Base-by-base conservation (phyloP, 2,329 filamentous ascomycete genomes). In the Penicillium frequentans region DNA sequence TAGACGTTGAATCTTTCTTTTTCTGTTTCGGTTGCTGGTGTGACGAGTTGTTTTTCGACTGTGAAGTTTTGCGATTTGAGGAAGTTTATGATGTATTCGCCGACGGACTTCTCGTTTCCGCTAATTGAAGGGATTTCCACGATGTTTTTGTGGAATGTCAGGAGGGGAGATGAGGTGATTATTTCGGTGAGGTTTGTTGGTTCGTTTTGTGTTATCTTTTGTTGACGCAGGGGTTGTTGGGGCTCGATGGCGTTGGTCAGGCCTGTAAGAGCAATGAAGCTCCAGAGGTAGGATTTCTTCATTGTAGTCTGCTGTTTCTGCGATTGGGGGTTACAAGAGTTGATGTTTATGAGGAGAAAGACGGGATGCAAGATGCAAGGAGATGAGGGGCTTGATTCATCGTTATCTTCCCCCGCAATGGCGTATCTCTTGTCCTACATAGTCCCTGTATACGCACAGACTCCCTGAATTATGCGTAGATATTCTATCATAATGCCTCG, bases 131-230 rank as follows among this genome's bases (percentile, higher is more conserved):
- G 81, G 46, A 88, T 87, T 56, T 89, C 81, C 23, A 92, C 81
- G 26, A 96, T 85, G 14, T 84, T 82, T 56, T 86, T 84, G 76
- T 96, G 91, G 13, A 96, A 82, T 24, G 81, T 80, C 48, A 96
- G 81, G 1, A 96, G 82, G 3, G 75, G 73, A 0, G 76, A 78
- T 29, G 63, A 63, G 33, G 70, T 64, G 44, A 78, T 75, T 46
- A 77, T 67, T 47, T 73, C 59, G n/a, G 73, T 68, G 39, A 43
- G 35, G 10, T 46, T 8, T 19, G 46, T 33, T 31, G 46, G 11
- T 48, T 14, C 10, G n/a, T 35, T 23, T 24, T 16, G 24, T 35
- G 46, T 19, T 33, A n/a, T 6, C 5, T 21, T 19, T 8, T 11
- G 13, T 29, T 29, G 23, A 27, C 1, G 7, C 7, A 49, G 21